Conservation (phyloP, 805 yeast species). For the Wickerhamiella azymoides region DNA sequence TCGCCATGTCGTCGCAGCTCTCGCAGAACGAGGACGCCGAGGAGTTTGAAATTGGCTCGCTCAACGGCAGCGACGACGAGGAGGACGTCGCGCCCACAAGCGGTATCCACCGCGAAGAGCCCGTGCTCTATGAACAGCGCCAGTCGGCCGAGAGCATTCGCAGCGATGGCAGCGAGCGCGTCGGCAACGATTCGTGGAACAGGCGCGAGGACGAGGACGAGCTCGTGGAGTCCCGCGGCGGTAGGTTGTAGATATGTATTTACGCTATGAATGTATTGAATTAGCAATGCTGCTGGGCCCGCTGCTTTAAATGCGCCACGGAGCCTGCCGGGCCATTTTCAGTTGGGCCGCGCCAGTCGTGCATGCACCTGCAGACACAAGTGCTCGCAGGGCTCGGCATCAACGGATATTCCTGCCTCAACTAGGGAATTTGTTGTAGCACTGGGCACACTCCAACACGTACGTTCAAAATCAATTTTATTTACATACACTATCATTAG, state of each 20-base stretch:
- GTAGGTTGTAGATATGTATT: neutral
- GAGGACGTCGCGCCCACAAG: conserved; percentile 14
- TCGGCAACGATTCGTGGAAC: conserved; percentile 8
- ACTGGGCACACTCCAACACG: no score
- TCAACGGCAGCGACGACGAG: conserved; percentile 29
- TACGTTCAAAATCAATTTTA: no score
- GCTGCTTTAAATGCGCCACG: no score
- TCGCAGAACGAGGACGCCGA: conserved; percentile 64
- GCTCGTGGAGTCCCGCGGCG: conserved; percentile 18
- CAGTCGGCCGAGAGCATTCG: conserved; percentile 12
- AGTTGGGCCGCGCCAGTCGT: no score
- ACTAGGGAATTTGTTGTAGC: no score
- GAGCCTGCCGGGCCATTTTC: no score
- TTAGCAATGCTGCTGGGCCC: no score
- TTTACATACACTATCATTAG: no score
- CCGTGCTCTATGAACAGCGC: conserved; percentile 13
- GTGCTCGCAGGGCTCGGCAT: no score
- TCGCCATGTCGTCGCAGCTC: conserved; percentile 86
- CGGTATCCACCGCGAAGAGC: conserved; percentile 12
- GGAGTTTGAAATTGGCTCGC: conserved; percentile 48
- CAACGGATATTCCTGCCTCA: no score
- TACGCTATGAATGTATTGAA: no score
- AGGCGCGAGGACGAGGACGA: conserved; percentile 16
- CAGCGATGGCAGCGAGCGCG: conserved; percentile 3
- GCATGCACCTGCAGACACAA: no score